Evolutionary conservation across 805 yeast genomes (phyloP), one percentile per base, ranked within the genome.

Genomic region (Kazachstania martiniae): DNA sequence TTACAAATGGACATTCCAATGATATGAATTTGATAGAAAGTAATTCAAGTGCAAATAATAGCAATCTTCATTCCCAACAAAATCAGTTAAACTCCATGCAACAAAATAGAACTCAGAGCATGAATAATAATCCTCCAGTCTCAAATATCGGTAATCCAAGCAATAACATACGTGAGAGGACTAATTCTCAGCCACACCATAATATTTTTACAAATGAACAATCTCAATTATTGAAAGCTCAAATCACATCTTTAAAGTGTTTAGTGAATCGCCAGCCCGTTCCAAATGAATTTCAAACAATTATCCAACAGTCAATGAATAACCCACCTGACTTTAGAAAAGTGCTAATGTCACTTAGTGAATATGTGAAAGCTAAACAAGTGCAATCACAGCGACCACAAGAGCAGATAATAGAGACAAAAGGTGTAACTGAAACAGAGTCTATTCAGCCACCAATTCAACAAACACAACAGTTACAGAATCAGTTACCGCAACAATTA

Each of bases 251-350:
- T n/a, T 37, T 56, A 29, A 54, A 53, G 32, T 49, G 47, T 23
- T 34, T 56, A 12, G 51, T 53, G 3, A 50, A 47, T 19, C 42
- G 49, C 18, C 52, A 53, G 36, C 41, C 49, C 5, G 53, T 56
- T n/a, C 52, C 58, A 4, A 17, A 31, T 9, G 53, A 48, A 8
- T 41, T 36, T 18, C 59, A 53, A 38, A 31, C 33, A 6, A 40
- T 49, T 2, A 46, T 56, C 9, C 56, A 53, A 31, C 45, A 41
- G 27, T 53, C 61, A 3, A 46, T 56, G 23, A 47, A 43, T 18
- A 44, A 48, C 25, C 52, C 56, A 6, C 61, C 59, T 8, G 55
- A 56, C 30, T 54, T 54, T 29, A 53, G 51, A 35, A 41, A 46
- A 23, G 47, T 56, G 47, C 33, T 56, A 19, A 37, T 44, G 33